phyloP scores from a whole-genome alignment of 139 green algal genomes.

The Yamagishiella unicocca region DNA sequence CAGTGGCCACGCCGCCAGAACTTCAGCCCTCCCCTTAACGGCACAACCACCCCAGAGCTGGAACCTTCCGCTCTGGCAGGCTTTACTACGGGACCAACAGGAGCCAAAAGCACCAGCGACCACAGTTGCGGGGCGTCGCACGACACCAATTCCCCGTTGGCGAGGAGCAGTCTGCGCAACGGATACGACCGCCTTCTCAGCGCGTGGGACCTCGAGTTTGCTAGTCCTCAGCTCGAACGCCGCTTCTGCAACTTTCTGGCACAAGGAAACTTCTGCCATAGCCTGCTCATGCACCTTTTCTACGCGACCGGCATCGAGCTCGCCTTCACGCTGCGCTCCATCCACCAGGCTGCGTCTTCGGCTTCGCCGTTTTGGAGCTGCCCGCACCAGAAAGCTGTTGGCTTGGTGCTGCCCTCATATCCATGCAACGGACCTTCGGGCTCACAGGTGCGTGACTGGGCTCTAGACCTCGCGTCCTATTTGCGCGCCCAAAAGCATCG shows the following conservation, averaged over 20 bases:
- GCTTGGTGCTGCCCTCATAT: not conserved
- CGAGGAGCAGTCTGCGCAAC: too few relatives aligned
- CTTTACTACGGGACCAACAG: too few relatives aligned
- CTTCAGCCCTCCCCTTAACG: too few relatives aligned
- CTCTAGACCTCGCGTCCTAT: too few relatives aligned
- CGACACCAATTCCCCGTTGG: too few relatives aligned
- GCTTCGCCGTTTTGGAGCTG: not conserved
- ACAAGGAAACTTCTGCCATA: not conserved
- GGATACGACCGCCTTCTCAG: not conserved
- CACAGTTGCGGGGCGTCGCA: too few relatives aligned
- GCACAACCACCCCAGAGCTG: too few relatives aligned
- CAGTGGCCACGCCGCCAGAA: too few relatives aligned
- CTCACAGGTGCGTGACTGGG: constrained; percentile 8
- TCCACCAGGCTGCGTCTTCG: not conserved
- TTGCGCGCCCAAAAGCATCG: too few relatives aligned
- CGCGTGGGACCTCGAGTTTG: not conserved
- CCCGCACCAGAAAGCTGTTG: not conserved
- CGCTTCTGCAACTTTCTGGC: constrained; percentile 32
- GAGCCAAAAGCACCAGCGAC: too few relatives aligned
- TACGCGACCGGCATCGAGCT: not conserved
- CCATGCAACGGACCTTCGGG: not conserved
- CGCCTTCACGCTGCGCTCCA: constrained; percentile 12
- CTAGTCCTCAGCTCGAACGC: not conserved
- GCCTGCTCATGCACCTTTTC: constrained; percentile 18
- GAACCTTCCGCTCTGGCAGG: too few relatives aligned